Base-by-base conservation (phyloP, 495 filamentous ascomycete genomes). In the Cercophora sp. region DNA sequence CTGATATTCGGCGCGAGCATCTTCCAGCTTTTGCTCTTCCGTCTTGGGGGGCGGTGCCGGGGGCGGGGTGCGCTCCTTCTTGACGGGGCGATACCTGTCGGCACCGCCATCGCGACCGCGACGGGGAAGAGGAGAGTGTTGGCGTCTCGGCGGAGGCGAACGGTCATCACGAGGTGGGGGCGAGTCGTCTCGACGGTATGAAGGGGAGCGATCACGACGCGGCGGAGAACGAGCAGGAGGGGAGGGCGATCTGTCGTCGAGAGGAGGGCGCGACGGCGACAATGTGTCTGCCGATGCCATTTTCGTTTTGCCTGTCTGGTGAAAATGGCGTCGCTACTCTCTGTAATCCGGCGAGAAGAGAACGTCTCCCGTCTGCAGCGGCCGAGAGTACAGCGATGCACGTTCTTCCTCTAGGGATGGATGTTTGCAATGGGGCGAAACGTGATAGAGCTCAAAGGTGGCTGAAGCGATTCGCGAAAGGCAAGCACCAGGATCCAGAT, bases 1-100 rank as follows among this genome's bases (percentile, higher is more conserved):
- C 52, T 96, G 85, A 62, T 94, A 96, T 68, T 96, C 91, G 24
- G 87, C 87, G 64, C 93, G 92, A 16, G 90, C 88, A 4, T 86
- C 72, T 15, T 70, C 76, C 48, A 81, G 87, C 68, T 95, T 95
- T 64, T 96, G 83, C 57, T 89, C 87, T 57, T 88, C 89, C 2
- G 85, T 90, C 61, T 84, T 77, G 57, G 79, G 71, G 62, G 61
- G 84, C 65, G 37, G 81, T 47, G 46, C 78, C 70, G 68, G 83
- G 63, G 61, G 84, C 66, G 39, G 82, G 52, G 66, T 63, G 36
- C 62, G 57, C 56, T 63, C 66, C 48, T 54, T 55, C 48, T 37
- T 64, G 26, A 43, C 52, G 1, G 72, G 72, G 25, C 74, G 65
- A 23, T 77, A 77, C 11, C 53, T 68, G 50, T 74, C 74, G 46